Evolutionary conservation across 176 grass and related monocot genomes (phyloP), one percentile per base, ranked within the genome.

Genomic region (Carex scoparia): DNA sequence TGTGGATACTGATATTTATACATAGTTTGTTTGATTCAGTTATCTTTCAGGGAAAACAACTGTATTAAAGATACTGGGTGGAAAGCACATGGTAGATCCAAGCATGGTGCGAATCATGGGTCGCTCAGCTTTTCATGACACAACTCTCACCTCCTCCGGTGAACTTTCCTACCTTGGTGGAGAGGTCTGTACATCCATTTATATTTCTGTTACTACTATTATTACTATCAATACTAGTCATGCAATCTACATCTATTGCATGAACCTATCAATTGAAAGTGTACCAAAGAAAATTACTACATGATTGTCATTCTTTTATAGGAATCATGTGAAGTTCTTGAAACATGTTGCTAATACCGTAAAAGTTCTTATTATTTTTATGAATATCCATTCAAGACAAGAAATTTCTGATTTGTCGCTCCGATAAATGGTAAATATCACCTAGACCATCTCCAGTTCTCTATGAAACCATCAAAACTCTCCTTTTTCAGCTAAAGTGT

Each of bases 21-120:
- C 67, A 53, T 18, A 31, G 32, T 73, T 61, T 18, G 68, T 61
- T 87, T 32, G 44, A 18, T 70, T 86, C 81, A 72, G 28, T 32
- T 54, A 12, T 30, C 73, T 74, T 66, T 54, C 65, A 99, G 96
- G 96, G 14, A 99, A 99, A 85, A 95, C 93, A 86, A 95, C 95
- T 81, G 91, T 99, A 66, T 85, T 99, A 76, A 99, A 99, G 85
- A 99, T 95, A 86, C 80, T 99, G 33, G 96, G 96, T 10, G 95
- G 96, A 79, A 99, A 99, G 85, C 96, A 99, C 90, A 94, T 99
- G 96, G 96, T 99, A 77, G 96, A 95, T 90, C 93, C 87, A 85
- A 91, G 88, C 89, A 99, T 95, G 96, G 96, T 99, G 32, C 88
- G 84, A 49, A 67, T 99, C 15, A 80, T 99, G 72, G 96, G 93